Percentiles rank a stretch among this genome's conserved stretches.
phyloP scores from a whole-genome alignment of 176 grass and related monocot species.

The Oryza australiensis region DNA sequence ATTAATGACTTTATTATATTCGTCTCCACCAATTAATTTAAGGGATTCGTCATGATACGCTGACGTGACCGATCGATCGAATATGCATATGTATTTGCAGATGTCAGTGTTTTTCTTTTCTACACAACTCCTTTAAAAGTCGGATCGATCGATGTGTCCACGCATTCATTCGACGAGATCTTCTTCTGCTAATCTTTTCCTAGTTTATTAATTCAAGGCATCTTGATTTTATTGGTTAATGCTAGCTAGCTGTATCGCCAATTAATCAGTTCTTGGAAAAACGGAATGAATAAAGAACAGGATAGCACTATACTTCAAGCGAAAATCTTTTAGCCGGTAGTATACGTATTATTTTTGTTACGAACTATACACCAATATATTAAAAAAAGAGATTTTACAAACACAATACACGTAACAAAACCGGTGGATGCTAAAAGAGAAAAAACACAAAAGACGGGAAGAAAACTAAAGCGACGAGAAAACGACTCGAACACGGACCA shows the following conservation, averaged over 20 bases:
- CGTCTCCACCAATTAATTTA: background rate
- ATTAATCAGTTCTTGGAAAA: too few species aligned
- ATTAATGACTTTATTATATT: background rate
- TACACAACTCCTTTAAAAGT: too few species aligned
- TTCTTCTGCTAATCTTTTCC: background rate
- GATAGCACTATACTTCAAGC: too few species aligned
- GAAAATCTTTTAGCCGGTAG: too few species aligned
- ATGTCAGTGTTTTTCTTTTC: background rate
- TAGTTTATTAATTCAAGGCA: background rate
- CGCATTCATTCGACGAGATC: background rate
- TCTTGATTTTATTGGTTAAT: background rate
- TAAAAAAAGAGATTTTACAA: too few species aligned
- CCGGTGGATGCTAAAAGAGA: too few species aligned
- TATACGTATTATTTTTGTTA: too few species aligned
- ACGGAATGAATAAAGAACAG: background rate
- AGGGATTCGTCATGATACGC: constrained; percentile 31
- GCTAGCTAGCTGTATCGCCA: background rate
- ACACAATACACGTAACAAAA: too few species aligned
- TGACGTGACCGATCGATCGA: background rate
- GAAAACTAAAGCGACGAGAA: too few species aligned
- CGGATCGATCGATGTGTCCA: background rate
- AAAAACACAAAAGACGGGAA: too few species aligned
- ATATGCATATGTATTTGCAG: background rate
- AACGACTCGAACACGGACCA: too few species aligned
- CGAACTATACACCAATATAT: too few species aligned